A percentile compares a stretch with the other conserved stretches of the same genome.
These are phyloP conservation scores for Triangularia setosa DNA, from an alignment of 2,329 filamentous ascomycete species.

Conservation along the genomic window DNA sequence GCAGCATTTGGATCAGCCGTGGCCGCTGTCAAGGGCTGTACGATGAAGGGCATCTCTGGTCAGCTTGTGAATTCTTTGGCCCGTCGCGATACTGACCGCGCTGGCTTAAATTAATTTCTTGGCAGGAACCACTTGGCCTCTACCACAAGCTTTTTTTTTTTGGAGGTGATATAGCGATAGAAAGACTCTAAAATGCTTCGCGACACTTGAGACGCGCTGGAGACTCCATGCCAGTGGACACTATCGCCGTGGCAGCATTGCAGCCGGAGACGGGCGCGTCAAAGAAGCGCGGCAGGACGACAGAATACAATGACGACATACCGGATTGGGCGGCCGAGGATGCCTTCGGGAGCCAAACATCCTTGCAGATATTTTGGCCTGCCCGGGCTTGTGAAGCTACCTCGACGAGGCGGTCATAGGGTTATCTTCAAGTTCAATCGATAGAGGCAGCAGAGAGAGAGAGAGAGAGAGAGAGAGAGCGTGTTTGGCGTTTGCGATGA, in stretches of 20 bases:
- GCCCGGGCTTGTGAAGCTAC: slow-evolving; percentile 15
- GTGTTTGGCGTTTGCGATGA: neutral
- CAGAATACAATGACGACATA: slow-evolving; percentile 36
- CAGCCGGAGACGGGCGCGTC: slow-evolving; percentile 17
- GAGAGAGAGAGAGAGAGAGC: neutral
- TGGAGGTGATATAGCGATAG: slow-evolving; percentile 6
- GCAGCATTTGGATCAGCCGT: slow-evolving; percentile 70
- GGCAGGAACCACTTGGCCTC: neutral
- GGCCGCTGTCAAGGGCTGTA: slow-evolving; percentile 58
- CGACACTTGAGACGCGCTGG: neutral
- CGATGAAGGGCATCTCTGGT: slow-evolving; percentile 11
- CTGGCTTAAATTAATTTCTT: neutral
- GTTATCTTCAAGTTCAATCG: neutral
- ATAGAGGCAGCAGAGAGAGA: neutral
- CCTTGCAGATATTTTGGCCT: slow-evolving; percentile 15
- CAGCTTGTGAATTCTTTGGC: neutral
- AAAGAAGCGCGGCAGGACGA: slow-evolving; percentile 18
- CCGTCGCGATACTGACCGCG: slow-evolving; percentile 6
- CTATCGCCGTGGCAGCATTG: neutral
- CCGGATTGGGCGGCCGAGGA: slow-evolving; percentile 45
- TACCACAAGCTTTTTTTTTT: neutral
- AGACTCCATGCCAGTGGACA: neutral
- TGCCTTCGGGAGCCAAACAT: slow-evolving; percentile 54
- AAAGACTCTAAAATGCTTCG: neutral
- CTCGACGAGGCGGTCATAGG: slow-evolving; percentile 19